Evolutionary conservation across 2,329 filamentous ascomycete genomes (phyloP).

Genomic region (Parasarocladium wereldwijsianum): DNA sequence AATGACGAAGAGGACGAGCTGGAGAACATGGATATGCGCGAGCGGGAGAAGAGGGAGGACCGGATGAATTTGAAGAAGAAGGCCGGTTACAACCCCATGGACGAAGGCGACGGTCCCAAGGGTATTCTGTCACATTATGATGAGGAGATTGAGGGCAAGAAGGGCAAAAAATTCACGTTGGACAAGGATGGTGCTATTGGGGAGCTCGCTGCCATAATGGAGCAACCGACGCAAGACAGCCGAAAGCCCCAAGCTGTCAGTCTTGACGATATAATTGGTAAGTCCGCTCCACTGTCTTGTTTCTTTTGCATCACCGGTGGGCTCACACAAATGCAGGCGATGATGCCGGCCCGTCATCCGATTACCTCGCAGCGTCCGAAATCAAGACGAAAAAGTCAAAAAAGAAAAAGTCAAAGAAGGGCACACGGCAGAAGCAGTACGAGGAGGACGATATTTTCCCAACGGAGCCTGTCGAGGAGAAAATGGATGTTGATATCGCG

Average conservation of each 20-base stretch:
- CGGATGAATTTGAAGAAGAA: conserved; percentile 78
- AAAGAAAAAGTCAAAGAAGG: conserved; percentile 78
- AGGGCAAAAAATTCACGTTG: conserved; percentile 74
- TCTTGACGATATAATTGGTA: conserved; percentile 60
- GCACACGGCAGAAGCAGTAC: conserved; percentile 53
- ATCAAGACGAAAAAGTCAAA: conserved; percentile 92
- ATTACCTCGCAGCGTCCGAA: conserved; percentile 76
- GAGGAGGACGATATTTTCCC: conserved; percentile 48
- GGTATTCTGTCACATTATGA: conserved; percentile 83
- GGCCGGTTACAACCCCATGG: conserved; percentile 73
- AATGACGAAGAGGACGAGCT: conserved; percentile 84
- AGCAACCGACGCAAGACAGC: conserved; percentile 34
- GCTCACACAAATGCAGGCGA: conserved; percentile 9
- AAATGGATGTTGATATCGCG: conserved; percentile 55
- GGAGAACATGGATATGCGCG: conserved; percentile 58
- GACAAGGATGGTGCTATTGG: conserved; percentile 60
- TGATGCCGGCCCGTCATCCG: conserved; percentile 39
- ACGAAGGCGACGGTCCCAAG: conserved; percentile 48
- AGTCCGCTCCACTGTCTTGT: conserved; percentile 10
- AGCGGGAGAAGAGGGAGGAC: conserved; percentile 59
- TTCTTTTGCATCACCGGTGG: too few species aligned
- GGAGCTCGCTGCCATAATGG: conserved; percentile 43
- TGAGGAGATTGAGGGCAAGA: conserved; percentile 86
- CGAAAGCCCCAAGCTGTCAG: conserved; percentile 59
- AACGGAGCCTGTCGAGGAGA: conserved; percentile 14